A percentile compares a stretch with the other conserved stretches of the same genome.
Conservation (phyloP, 2,329 filamentous ascomycete species). For the Ascochyta pisi region DNA sequence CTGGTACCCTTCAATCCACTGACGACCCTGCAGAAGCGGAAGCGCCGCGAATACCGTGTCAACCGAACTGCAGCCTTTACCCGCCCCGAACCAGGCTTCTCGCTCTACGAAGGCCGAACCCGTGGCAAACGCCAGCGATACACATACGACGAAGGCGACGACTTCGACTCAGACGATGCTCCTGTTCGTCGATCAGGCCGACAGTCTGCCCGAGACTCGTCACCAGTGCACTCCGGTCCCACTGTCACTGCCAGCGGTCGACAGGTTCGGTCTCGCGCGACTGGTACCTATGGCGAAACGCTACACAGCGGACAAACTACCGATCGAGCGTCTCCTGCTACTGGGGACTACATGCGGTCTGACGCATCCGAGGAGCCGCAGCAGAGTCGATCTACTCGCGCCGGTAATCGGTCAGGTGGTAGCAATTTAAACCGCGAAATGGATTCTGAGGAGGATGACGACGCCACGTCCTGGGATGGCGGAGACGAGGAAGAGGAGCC, state of each 20-base stretch:
- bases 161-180: constrained; percentile 71
- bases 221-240: constrained; percentile 70
- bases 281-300: constrained; percentile 68
- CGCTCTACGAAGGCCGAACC: constrained; percentile 93
- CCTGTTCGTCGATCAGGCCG: constrained; percentile 70
- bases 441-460: constrained; percentile 71
- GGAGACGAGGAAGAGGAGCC: constrained; percentile 67
- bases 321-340: constrained; percentile 51
- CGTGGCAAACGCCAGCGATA: constrained; percentile 96
- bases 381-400: constrained; percentile 54
- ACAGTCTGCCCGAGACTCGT: constrained; percentile 75
- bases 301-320: constrained; percentile 62
- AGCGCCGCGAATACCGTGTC: constrained; percentile 88
- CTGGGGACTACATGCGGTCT: constrained; percentile 53
- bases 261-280: constrained; percentile 72
- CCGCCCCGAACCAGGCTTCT: constrained; percentile 86
- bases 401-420: constrained; percentile 30
- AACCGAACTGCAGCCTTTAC: constrained; percentile 86
- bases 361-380: constrained; percentile 57
- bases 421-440: constrained; percentile 47
- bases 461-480: constrained; percentile 69
- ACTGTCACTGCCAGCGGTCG: constrained; percentile 83
- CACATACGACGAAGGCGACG: constrained; percentile 91
- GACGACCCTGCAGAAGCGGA: constrained; percentile 74
- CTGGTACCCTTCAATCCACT: constrained; percentile 9